Evolutionary conservation across 2,329 filamentous ascomycete species (phyloP), one percentile per base, ranked within the genome.

Genomic region (Conoideocrella luteorostrata): DNA sequence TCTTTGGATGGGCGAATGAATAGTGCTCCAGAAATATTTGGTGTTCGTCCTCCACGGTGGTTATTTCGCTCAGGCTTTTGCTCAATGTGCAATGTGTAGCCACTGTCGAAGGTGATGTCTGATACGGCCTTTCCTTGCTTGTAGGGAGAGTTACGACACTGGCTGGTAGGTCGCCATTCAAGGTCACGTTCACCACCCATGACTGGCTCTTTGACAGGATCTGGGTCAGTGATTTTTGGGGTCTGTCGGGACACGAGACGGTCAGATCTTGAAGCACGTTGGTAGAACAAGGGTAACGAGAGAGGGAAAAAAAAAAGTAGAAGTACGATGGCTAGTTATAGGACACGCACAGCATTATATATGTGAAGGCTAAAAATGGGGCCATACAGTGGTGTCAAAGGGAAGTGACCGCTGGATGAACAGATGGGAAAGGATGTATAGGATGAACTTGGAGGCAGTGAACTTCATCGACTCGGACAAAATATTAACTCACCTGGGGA

Each of bases 11-110:
- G 50, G 58, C 70, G 67, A 33, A 78, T 43, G 33, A 74, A 51
- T 15, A 78, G 56, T 20, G 71, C 60, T 38, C 75, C 75, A 11
- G 52, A 63, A 37, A 77, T 56, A 6, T 57, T 58, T 26, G 74
- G 65, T 5, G 50, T 47, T 33, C 51, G 54, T 20, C 56, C 55
- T 6, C 38, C 49, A 39, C 39, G 44, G n/a, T 50, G 30, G 10
- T 51, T 34, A 2, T 47, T 50, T 2, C 55, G 51, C 15, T 55
- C 48, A 9, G 60, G 45, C n/a, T 56, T 59, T 49, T 78, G 67
- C 11, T 61, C 42, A 39, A 78, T 57, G 3, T 52, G 55, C 13
- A 78, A 50, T 34, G 57, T 59, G n/a, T 56, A 63, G 12, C 56
- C 51, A 12, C 49, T 47, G 28, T 53, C 55, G 40, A 74, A 69